phyloP scores from a whole-genome alignment of 305 asterid genomes.

The Caryopteris hybrid region DNA sequence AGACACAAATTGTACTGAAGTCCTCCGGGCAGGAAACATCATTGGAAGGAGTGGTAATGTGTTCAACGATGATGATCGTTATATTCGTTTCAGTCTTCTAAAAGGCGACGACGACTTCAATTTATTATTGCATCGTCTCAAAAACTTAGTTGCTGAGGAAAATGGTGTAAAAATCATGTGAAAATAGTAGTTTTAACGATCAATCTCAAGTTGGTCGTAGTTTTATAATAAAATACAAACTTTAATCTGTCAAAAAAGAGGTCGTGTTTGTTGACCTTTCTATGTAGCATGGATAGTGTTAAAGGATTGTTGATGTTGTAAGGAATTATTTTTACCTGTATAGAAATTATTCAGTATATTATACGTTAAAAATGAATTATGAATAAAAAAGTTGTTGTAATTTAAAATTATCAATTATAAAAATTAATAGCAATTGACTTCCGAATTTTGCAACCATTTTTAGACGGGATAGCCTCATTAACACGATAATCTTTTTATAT shows the following conservation, averaged over 20 bases:
- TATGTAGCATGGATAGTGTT: too few relatives aligned
- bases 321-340: too few relatives aligned
- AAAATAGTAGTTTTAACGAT: neutral
- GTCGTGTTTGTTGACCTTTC: slow-evolving; percentile 1
- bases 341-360: too few relatives aligned
- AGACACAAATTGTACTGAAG: slow-evolving; percentile 35
- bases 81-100: slow-evolving; percentile 46
- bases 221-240: neutral
- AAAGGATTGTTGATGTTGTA: too few relatives aligned
- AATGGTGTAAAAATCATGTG: neutral
- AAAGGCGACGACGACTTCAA: slow-evolving; percentile 45
- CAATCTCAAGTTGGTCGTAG: neutral
- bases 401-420: too few relatives aligned
- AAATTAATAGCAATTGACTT: too few relatives aligned
- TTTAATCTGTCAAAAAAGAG: neutral
- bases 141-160: slow-evolving; percentile 21
- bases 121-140: slow-evolving; percentile 22
- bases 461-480: too few relatives aligned
- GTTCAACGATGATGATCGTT: slow-evolving; percentile 25
- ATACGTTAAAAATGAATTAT: too few relatives aligned
- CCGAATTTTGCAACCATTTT: too few relatives aligned
- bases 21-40: slow-evolving; percentile 39
- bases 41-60: slow-evolving; percentile 28
- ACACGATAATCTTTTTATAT: too few relatives aligned
- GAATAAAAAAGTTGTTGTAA: too few relatives aligned